A percentile compares a stretch with the other conserved stretches of the same genome.
phyloP scores from a whole-genome alignment of 305 asterid species.

The Solanum hybrid region DNA sequence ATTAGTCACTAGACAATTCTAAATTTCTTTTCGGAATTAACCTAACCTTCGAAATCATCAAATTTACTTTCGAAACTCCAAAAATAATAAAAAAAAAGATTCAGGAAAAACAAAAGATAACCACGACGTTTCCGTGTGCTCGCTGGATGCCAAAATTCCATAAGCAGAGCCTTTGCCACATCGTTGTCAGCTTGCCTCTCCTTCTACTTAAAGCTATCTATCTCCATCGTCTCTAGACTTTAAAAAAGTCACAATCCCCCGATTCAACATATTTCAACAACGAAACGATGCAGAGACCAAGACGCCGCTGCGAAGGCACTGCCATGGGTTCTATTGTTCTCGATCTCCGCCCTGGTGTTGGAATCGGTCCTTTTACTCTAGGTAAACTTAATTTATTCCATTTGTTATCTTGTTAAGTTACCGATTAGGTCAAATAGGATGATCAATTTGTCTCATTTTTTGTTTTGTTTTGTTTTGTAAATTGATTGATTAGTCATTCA shows the following conservation, averaged over 20 bases:
- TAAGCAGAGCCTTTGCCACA: not conserved
- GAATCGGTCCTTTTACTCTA: slow-evolving; percentile 42
- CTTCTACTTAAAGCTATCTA: not conserved
- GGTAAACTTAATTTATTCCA: slow-evolving; percentile 13
- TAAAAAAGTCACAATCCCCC: not conserved
- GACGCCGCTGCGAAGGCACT: slow-evolving; percentile 49
- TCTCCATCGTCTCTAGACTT: not conserved
- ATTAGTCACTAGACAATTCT: not conserved
- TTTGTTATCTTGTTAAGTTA: not conserved
- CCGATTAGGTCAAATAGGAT: not conserved
- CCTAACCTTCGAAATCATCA: not conserved
- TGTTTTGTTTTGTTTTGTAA: not conserved
- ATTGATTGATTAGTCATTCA: not conserved
- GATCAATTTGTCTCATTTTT: not conserved
- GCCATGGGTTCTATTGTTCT: slow-evolving; percentile 47
- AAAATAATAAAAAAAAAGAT: too few species aligned
- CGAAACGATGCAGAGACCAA: slow-evolving; percentile 29
- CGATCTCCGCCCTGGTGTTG: slow-evolving; percentile 44
- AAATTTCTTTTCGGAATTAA: not conserved
- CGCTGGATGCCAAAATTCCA: not conserved
- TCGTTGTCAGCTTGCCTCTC: not conserved
- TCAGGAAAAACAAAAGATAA: not conserved
- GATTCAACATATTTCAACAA: not conserved
- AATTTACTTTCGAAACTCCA: not conserved
- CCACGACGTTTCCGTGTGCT: not conserved